These are phyloP conservation scores for Blastobotrys illinoisensis DNA, from an alignment of 1,139 yeast species.

Conservation along the genomic window DNA sequence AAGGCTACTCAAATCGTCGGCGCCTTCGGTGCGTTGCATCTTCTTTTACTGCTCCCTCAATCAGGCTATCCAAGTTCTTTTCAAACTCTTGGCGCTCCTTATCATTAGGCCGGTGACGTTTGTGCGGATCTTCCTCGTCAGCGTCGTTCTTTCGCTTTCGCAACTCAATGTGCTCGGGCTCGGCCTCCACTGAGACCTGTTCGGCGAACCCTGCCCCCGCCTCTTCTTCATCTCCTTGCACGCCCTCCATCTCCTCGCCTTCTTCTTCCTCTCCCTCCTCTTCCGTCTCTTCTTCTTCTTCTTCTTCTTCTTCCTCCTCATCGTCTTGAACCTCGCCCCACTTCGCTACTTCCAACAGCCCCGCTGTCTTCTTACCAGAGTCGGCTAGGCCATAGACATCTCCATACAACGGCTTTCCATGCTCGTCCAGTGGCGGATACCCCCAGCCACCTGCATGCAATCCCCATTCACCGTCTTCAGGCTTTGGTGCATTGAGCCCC, in stretches of 20 bases:
- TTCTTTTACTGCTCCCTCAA: constrained; percentile 7
- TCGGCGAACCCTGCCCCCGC: constrained; percentile 17
- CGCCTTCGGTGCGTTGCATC: constrained; percentile 5
- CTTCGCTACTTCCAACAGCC: constrained; percentile 36
- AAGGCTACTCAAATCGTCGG: constrained; percentile 3
- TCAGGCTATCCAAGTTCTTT: neutral
- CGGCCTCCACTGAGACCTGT: constrained; percentile 22
- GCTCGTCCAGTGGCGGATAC: constrained; percentile 33
- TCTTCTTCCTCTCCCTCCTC: constrained; percentile 24
- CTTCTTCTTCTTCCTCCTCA: constrained; percentile 30
- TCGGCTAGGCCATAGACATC: constrained; percentile 29
- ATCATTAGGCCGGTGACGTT: neutral
- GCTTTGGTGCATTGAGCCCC: constrained; percentile 42
- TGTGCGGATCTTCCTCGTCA: constrained; percentile 10
- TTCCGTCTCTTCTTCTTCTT: constrained; percentile 30
- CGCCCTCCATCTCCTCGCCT: constrained; percentile 21
- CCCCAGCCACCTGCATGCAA: constrained; percentile 43
- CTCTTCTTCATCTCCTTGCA: constrained; percentile 15
- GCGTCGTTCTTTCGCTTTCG: constrained; percentile 7
- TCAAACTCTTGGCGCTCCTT: neutral
- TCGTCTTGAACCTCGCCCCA: constrained; percentile 34
- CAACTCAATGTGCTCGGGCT: constrained; percentile 15
- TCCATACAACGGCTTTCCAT: constrained; percentile 33
- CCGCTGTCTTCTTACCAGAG: constrained; percentile 28
- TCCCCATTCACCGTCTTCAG: constrained; percentile 37